phyloP scores from a whole-genome alignment of 257 asterid genomes.

The Lantana camara region DNA sequence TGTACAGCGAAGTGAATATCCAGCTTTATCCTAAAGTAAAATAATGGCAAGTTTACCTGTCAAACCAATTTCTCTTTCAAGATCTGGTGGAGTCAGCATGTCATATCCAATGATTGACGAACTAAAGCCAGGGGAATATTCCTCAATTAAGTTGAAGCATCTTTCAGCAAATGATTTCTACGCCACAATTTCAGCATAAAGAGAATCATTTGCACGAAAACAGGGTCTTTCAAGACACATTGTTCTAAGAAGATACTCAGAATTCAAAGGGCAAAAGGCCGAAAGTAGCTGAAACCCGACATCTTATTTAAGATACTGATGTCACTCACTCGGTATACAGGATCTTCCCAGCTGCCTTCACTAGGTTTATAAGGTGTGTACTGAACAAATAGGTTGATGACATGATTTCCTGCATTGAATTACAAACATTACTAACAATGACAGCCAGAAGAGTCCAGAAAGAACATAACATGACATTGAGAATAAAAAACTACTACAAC shows the following conservation, averaged over 20 bases:
- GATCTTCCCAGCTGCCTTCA: constrained; percentile 94
- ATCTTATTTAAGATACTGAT: not conserved
- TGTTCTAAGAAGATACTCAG: not conserved
- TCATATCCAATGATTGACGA: constrained; percentile 86
- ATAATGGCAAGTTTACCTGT: constrained; percentile 55
- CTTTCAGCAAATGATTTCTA: constrained; percentile 80
- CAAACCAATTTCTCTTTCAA: constrained; percentile 84
- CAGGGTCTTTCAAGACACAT: constrained; percentile 6
- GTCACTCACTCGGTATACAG: constrained; percentile 77
- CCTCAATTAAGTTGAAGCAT: constrained; percentile 85
- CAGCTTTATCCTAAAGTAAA: not conserved
- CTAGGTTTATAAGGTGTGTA: constrained; percentile 91
- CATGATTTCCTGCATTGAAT: constrained; percentile 75
- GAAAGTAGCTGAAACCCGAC: constrained; percentile 11
- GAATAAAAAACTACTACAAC: constrained; percentile 2
- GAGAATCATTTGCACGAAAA: constrained; percentile 7
- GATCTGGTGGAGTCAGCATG: constrained; percentile 98
- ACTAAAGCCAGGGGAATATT: constrained; percentile 87
- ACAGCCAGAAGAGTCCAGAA: not conserved
- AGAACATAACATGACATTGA: not conserved
- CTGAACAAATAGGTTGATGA: constrained; percentile 85
- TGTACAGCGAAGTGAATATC: not conserved
- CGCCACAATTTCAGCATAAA: constrained; percentile 18
- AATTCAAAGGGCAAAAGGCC: not conserved
- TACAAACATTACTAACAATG: constrained; percentile 6